These are phyloP conservation scores for Paxillus rubicundulus DNA, from an alignment of 768 basidiomycete species.

Conservation along the genomic window DNA sequence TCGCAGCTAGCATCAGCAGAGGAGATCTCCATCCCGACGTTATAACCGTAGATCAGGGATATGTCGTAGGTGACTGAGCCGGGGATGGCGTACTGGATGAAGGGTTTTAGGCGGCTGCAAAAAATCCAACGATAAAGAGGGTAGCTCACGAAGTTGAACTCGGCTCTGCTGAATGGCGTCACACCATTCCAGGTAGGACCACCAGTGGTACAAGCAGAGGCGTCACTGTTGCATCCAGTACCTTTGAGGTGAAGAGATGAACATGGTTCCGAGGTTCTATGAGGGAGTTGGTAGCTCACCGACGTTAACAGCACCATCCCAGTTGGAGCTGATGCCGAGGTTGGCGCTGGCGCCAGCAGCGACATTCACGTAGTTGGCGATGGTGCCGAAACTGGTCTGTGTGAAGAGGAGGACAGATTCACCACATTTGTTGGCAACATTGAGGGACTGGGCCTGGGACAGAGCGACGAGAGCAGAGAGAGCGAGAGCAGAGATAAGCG, in stretches of 20 bases:
- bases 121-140: not conserved
- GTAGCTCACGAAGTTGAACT: constrained; percentile 30
- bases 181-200: constrained; percentile 29
- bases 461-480: constrained; percentile 18
- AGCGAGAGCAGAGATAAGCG: constrained; percentile 16
- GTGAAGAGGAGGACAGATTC: constrained; percentile 31
- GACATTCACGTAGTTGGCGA: constrained; percentile 27
- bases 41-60: constrained; percentile 34
- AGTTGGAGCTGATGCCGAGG: constrained; percentile 31
- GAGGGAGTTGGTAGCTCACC: constrained; percentile 12
- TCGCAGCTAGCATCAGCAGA: constrained; percentile 26
- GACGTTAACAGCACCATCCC: constrained; percentile 32
- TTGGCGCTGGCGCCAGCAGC: constrained; percentile 21
- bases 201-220: constrained; percentile 26
- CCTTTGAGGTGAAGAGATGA: constrained; percentile 19
- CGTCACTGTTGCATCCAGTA: constrained; percentile 25
- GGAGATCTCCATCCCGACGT: constrained; percentile 35
- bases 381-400: constrained; percentile 26
- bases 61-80: constrained; percentile 33
- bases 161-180: constrained; percentile 33
- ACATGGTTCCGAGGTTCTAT: not conserved
- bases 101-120: not conserved
- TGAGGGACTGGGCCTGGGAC: constrained; percentile 28
- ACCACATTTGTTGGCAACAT: constrained; percentile 24
- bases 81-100: constrained; percentile 19